Evolutionary conservation across 495 filamentous ascomycete species (phyloP).

Genomic region (Aspergillus nanangensis): DNA sequence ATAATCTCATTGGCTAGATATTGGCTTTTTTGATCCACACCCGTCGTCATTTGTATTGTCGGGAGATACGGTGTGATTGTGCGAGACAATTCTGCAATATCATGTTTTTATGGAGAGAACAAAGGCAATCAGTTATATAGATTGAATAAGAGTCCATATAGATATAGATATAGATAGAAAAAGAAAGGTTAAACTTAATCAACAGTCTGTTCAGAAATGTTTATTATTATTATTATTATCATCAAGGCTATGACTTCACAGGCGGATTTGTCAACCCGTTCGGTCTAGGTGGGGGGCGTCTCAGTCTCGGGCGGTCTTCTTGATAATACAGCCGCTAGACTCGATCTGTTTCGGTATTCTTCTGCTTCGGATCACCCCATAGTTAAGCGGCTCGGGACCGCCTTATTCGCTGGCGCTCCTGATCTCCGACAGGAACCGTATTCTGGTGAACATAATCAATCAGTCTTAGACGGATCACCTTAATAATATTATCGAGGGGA

Average conservation of each 20-base stretch:
- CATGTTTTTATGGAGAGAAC: neutral
- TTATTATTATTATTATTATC: too few relatives aligned
- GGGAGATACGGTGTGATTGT: neutral
- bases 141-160: too few relatives aligned
- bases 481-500: too few relatives aligned
- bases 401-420: conserved; percentile 9
- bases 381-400: conserved; percentile 12
- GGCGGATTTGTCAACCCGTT: conserved; percentile 9
- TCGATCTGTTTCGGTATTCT: conserved; percentile 39
- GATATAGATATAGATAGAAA: too few relatives aligned
- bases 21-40: conserved; percentile 2
- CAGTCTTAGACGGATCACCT: too few relatives aligned
- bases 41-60: conserved; percentile 6
- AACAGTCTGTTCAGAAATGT: too few relatives aligned
- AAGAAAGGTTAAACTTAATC: neutral
- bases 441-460: too few relatives aligned
- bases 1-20: conserved; percentile 8
- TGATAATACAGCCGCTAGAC: conserved; percentile 20
- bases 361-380: conserved; percentile 40
- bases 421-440: conserved; percentile 14
- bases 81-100: neutral
- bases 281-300: conserved; percentile 16
- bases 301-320: conserved; percentile 39
- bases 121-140: neutral
- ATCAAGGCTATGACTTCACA: conserved; percentile 1